These are phyloP conservation scores for Dichotomocladium elegans DNA, from an alignment of 371 early-diverging fungal species.

Conservation along the genomic window DNA sequence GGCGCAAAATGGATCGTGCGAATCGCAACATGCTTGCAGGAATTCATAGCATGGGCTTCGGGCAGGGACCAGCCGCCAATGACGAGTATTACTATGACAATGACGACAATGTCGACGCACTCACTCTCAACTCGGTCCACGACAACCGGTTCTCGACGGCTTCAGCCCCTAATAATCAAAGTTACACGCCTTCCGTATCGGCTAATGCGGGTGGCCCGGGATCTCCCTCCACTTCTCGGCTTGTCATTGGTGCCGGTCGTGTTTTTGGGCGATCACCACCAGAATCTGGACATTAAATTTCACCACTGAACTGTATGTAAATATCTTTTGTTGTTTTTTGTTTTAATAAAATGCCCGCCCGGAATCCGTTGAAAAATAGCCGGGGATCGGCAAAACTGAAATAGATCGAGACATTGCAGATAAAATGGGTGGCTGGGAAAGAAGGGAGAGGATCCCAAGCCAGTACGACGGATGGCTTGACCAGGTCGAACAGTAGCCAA, in stretches of 20 bases:
- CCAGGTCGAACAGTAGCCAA: no score
- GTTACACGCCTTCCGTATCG: no score
- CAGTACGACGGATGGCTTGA: no score
- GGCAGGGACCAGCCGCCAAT: conserved; percentile 1
- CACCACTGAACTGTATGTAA: no score
- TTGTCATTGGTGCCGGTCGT: conserved; percentile 25
- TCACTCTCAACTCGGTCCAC: conserved; percentile 32
- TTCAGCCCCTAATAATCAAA: neutral
- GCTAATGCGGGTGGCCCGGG: neutral
- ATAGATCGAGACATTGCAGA: no score
- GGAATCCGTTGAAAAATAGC: no score
- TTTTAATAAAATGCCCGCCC: no score
- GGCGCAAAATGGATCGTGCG: conserved; percentile 45
- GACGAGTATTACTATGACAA: conserved; percentile 6
- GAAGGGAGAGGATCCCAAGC: no score
- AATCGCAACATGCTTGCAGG: conserved; percentile 42
- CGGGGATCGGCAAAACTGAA: no score
- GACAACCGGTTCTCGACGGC: neutral
- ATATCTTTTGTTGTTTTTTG: no score
- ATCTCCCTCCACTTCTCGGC: neutral
- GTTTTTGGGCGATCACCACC: conserved; percentile 48
- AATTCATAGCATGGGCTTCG: conserved; percentile 27
- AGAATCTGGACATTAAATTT: conserved; percentile 9
- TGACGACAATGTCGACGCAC: conserved; percentile 23
- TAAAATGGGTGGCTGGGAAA: no score